phyloP scores from a whole-genome alignment of 768 basidiomycete species.

The Boletus sp. region DNA sequence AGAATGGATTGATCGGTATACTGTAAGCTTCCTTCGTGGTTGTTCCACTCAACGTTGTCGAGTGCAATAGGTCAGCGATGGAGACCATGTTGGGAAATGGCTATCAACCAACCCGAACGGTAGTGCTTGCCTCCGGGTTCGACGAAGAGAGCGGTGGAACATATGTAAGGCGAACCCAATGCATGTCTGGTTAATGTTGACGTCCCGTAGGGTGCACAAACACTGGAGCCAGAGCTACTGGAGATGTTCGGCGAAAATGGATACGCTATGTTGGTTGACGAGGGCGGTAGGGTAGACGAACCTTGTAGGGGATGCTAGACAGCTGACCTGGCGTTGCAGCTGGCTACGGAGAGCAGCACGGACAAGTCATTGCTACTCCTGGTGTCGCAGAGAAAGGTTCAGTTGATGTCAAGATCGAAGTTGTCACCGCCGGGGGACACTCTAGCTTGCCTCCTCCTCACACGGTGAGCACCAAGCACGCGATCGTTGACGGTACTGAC shows the following conservation, averaged over 20 bases:
- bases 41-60: background rate
- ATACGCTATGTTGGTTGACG: conserved; percentile 82
- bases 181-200: background rate
- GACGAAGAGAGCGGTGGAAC: conserved; percentile 69
- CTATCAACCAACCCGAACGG: conserved; percentile 61
- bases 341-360: conserved; percentile 49
- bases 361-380: conserved; percentile 56
- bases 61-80: conserved; percentile 43
- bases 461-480: conserved; percentile 48
- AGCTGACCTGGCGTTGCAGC: conserved; percentile 31
- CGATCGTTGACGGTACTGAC: conserved; percentile 5
- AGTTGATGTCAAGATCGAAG: conserved; percentile 59
- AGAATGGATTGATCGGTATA: conserved; percentile 68
- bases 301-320: background rate
- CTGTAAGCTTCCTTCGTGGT: conserved; percentile 38
- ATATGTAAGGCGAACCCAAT: conserved; percentile 32
- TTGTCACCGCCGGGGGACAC: conserved; percentile 76
- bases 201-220: conserved; percentile 49
- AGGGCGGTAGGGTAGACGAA: conserved; percentile 59
- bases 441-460: conserved; percentile 82
- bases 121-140: conserved; percentile 68
- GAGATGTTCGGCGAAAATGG: conserved; percentile 66
- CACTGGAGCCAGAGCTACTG: conserved; percentile 48
- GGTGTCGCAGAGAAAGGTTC: conserved; percentile 76
- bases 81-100: conserved; percentile 63